Percentiles rank a stretch among this genome's conserved stretches.
Evolutionary conservation across 2,329 filamentous ascomycete genomes (phyloP).

Genomic region (Zalaria obscura): DNA sequence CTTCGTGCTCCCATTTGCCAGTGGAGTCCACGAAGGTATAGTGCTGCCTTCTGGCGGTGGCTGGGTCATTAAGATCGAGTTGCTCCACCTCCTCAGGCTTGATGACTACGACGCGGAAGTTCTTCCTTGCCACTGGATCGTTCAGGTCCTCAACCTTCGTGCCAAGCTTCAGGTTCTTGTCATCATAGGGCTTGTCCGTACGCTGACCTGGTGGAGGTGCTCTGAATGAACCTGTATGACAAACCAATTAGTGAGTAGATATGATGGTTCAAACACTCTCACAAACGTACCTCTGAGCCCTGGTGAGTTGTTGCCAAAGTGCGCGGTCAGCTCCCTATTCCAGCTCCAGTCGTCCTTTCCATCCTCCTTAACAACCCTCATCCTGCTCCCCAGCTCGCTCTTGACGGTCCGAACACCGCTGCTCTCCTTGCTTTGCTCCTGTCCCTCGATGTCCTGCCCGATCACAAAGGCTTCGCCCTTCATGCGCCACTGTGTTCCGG

Average conservation of each 20-base stretch:
- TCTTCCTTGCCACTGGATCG: constrained; percentile 54
- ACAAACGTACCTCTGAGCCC: constrained; percentile 50
- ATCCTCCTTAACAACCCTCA: constrained; percentile 40
- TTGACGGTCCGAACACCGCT: constrained; percentile 44
- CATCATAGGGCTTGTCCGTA: constrained; percentile 30
- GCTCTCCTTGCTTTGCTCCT: constrained; percentile 31
- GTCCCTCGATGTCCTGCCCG: constrained; percentile 48
- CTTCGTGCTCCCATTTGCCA: constrained; percentile 50
- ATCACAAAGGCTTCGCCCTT: constrained; percentile 65
- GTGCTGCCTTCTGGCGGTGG: constrained; percentile 47
- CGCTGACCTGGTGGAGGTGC: constrained; percentile 37
- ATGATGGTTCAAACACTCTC: background rate
- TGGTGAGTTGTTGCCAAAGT: constrained; percentile 82
- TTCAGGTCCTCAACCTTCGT: constrained; percentile 57
- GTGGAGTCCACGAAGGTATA: constrained; percentile 45
- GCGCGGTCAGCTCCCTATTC: constrained; percentile 63
- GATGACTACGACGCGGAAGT: constrained; percentile 82
- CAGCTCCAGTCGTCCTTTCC: constrained; percentile 54
- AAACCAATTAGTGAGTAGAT: constrained; percentile 3
- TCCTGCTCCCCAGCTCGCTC: constrained; percentile 45
- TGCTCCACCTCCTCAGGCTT: constrained; percentile 65
- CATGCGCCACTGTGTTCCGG: constrained; percentile 71
- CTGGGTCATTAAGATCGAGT: constrained; percentile 55
- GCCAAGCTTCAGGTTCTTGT: constrained; percentile 31
- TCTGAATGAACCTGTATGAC: constrained; percentile 45